Evolutionary conservation across 805 yeast species (phyloP).

Genomic region (Nakazawaea ernobii): DNA sequence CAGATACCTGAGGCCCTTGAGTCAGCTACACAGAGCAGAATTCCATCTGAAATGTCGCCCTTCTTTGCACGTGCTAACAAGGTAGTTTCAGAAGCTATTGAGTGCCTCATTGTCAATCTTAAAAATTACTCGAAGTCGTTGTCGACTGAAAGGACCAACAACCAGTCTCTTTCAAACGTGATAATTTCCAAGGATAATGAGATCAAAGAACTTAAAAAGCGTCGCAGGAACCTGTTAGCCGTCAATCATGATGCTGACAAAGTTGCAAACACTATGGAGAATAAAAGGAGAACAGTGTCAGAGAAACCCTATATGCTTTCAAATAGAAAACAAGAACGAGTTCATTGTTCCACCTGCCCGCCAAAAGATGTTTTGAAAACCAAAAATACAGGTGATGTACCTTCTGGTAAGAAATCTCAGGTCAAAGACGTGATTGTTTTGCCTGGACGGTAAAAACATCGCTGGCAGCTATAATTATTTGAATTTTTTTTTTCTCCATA

Average conservation of each 20-base stretch:
- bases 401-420: no score
- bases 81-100: background rate
- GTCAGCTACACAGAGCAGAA: background rate
- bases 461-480: no score
- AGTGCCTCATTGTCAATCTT: background rate
- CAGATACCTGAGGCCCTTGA: background rate
- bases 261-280: background rate
- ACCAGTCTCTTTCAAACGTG: background rate
- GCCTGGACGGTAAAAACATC: no score
- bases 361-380: background rate
- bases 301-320: background rate
- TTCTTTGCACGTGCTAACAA: background rate
- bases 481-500: no score
- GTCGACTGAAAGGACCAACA: background rate
- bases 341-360: background rate
- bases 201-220: background rate
- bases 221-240: background rate
- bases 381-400: no score
- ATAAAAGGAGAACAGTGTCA: background rate
- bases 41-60: background rate
- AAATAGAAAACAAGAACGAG: background rate
- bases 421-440: no score
- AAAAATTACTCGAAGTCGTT: background rate
- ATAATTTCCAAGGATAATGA: background rate
- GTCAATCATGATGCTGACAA: background rate